These are phyloP conservation scores for Boletus reticulatus DNA, from an alignment of 768 basidiomycete genomes.

Conservation along the genomic window DNA sequence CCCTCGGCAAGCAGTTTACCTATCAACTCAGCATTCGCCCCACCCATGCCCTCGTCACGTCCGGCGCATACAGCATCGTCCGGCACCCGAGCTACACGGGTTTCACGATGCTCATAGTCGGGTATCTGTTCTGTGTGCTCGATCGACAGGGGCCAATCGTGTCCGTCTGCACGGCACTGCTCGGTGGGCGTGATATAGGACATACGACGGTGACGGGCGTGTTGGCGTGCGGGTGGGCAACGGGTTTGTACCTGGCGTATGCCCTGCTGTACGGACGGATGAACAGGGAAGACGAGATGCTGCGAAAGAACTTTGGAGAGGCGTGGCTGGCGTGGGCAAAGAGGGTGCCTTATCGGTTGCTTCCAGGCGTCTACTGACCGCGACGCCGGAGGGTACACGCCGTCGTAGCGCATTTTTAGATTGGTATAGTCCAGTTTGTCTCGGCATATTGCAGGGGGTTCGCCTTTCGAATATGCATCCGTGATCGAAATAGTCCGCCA, in stretches of 20 bases:
- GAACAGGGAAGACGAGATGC: constrained; percentile 25
- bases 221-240: background rate
- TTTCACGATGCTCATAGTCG: background rate
- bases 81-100: constrained; percentile 33
- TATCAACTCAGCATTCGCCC: constrained; percentile 22
- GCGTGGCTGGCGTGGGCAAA: constrained; percentile 24
- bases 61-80: constrained; percentile 23
- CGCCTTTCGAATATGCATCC: no score
- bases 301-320: constrained; percentile 23
- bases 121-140: constrained; percentile 6
- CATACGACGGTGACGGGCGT: background rate
- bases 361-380: constrained; percentile 17
- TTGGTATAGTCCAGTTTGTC: no score
- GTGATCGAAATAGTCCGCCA: no score
- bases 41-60: constrained; percentile 22
- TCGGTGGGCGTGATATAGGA: background rate
- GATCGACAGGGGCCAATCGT: constrained; percentile 4
- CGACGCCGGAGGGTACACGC: no score
- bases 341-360: constrained; percentile 19
- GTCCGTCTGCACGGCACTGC: background rate
- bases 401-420: no score
- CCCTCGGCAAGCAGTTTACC: constrained; percentile 24
- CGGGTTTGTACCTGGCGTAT: background rate
- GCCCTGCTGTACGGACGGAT: constrained; percentile 10
- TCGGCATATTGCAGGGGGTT: no score